Base-by-base conservation (phyloP, 768 basidiomycete genomes). In the Pisolithus sp. region DNA sequence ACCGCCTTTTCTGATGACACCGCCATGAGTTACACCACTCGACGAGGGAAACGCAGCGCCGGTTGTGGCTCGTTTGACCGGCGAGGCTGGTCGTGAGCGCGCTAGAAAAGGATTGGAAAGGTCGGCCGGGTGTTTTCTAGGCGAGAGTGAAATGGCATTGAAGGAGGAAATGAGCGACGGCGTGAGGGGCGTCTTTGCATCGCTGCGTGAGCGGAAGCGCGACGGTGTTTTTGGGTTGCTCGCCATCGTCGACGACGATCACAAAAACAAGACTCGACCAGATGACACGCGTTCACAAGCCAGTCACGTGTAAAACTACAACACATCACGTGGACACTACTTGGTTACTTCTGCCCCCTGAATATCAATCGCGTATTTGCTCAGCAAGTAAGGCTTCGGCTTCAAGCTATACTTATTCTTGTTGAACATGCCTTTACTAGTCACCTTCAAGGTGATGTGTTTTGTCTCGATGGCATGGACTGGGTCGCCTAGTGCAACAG, bases 1-100 rank as follows among this genome's bases (percentile, higher is more conserved):
- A 7, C 87, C 87, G 39, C 89, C 89, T 54, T 80, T 86, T 36
- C 86, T 72, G 57, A 91, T 84, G 17, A 92, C 78, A 6, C 89
- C 86, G 10, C 45, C 53, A 36, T 47, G 46, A 1, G 67, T 68
- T 55, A 72, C 79, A 0, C 85, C 83, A 60, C 88, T 86, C 2
- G 80, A 74, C 49, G 81, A 74, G 7, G 85, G 68, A 38, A 79
- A 70, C 12, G 76, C 70, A 24, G 80, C 76, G 48, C 74, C 68
- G 4, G 73, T 71, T 0, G 76, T 76, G 1, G 78, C 66, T 10
- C 83, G 75, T 65, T 89, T 90, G 9, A 82, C 71, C 1, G 87
- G 87, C 2, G 85, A 86, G 2, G 75, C 65, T 1, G 82, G 76
- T 17, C 83, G 75, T 15, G 79, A 80, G 8, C 64, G 69, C 2